phyloP scores from a whole-genome alignment of 257 asterid species.

The Sherardia arvensis region DNA sequence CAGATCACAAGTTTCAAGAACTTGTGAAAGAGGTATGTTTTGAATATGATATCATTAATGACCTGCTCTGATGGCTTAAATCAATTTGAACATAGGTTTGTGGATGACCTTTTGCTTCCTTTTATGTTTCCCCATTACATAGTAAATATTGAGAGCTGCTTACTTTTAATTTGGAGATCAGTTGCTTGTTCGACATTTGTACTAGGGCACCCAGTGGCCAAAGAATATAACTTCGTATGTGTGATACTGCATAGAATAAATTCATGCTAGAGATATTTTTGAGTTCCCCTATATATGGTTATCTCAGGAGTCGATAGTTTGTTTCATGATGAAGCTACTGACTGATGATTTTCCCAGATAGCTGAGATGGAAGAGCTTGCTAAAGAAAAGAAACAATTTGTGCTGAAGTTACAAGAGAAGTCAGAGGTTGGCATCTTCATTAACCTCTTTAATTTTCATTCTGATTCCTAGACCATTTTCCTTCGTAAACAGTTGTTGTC shows the following conservation, averaged over 20 bases:
- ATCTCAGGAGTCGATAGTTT: not conserved
- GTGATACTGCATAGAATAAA: not conserved
- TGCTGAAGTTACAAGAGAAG: slow-evolving; percentile 50
- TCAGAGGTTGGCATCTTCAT: slow-evolving; percentile 38
- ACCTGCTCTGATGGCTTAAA: not conserved
- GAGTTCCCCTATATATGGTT: not conserved
- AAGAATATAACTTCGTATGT: not conserved
- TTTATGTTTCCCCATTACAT: not conserved
- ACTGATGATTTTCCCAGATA: slow-evolving; percentile 32
- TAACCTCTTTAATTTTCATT: not conserved
- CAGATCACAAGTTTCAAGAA: slow-evolving; percentile 54
- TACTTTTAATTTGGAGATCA: not conserved
- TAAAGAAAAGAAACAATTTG: slow-evolving; percentile 34
- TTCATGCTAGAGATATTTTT: not conserved
- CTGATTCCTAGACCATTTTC: slow-evolving; percentile 4
- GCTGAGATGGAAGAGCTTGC: slow-evolving; percentile 47
- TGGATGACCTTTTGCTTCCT: not conserved
- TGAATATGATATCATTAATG: not conserved
- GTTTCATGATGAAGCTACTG: not conserved
- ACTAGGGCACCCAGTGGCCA: not conserved
- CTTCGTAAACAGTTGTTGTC: not conserved
- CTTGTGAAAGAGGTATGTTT: slow-evolving; percentile 55
- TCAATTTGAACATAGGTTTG: not conserved
- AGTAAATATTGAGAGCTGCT: not conserved
- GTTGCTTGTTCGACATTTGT: not conserved